Percentiles rank a stretch among this genome's conserved stretches.
Conservation (phyloP, 2,329 filamentous ascomycete genomes). For the Phyllosticta capitalensis region DNA sequence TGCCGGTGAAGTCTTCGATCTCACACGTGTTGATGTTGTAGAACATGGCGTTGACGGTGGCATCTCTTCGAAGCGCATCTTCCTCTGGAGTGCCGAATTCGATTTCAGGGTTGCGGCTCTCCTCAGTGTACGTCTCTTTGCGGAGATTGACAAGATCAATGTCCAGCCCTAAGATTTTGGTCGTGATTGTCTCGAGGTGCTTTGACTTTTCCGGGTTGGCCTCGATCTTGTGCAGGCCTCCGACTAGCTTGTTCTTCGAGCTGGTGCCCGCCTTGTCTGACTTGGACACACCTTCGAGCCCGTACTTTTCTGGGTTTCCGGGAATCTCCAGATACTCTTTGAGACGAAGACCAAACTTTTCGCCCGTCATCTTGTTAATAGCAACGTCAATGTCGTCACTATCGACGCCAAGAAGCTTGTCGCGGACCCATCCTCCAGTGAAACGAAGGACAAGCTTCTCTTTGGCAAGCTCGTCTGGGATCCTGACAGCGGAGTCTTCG, state of each 20-base stretch:
- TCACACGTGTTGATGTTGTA: conserved; percentile 75
- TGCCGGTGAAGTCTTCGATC: conserved; percentile 76
- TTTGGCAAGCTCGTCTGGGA: conserved; percentile 37
- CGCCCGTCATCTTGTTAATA: conserved; percentile 78
- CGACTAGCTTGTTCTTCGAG: conserved; percentile 49
- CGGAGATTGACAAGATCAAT: conserved; percentile 91
- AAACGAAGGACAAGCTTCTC: conserved; percentile 55
- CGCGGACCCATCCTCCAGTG: conserved; percentile 81
- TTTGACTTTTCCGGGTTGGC: conserved; percentile 95
- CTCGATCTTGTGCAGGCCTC: conserved; percentile 76
- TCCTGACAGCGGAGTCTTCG: conserved; percentile 18
- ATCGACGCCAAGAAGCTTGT: conserved; percentile 63
- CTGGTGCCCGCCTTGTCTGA: conserved; percentile 29
- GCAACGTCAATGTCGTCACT: conserved; percentile 79
- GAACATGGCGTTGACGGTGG: conserved; percentile 91
- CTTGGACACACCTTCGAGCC: conserved; percentile 31
- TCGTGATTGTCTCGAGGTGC: conserved; percentile 85
- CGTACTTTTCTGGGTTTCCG: conserved; percentile 53
- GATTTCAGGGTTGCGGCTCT: conserved; percentile 82
- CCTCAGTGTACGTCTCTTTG: conserved; percentile 82
- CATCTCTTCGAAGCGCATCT: conserved; percentile 81
- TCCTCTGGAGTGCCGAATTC: conserved; percentile 89
- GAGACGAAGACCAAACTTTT: conserved; percentile 61
- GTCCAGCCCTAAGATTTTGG: conserved; percentile 74
- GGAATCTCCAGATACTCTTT: conserved; percentile 56